Evolutionary conservation across 352 stramenopile species (phyloP).

Genomic region (Albugo laibachii): DNA sequence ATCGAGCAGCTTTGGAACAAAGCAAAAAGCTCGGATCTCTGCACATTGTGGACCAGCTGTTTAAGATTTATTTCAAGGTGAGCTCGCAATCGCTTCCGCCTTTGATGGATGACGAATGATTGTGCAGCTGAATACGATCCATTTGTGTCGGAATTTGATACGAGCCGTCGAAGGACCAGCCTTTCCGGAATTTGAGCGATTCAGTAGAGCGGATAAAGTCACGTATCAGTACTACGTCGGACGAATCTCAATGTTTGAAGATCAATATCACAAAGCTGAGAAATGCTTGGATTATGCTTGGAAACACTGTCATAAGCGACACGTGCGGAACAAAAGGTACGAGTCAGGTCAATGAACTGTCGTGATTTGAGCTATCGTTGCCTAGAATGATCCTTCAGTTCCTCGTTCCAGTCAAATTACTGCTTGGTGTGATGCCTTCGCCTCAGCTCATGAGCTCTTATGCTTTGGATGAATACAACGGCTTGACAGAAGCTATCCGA

Average conservation of each 20-base stretch:
- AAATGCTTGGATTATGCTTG: constrained; percentile 87
- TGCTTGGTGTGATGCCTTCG: constrained; percentile 84
- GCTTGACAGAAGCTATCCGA: constrained; percentile 80
- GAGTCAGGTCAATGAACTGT: neutral
- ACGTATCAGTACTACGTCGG: constrained; percentile 93
- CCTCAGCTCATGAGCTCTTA: constrained; percentile 82
- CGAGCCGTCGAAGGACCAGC: constrained; percentile 56
- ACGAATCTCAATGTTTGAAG: constrained; percentile 92
- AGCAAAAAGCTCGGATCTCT: constrained; percentile 76
- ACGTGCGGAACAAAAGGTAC: constrained; percentile 76
- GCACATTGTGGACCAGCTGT: constrained; percentile 91
- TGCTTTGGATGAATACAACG: constrained; percentile 62
- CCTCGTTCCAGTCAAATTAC: constrained; percentile 86
- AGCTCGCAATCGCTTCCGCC: constrained; percentile 6
- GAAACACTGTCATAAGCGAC: constrained; percentile 76
- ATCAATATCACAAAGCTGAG: constrained; percentile 90
- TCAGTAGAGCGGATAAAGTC: constrained; percentile 79
- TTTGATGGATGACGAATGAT: neutral
- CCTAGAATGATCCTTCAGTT: constrained; percentile 85
- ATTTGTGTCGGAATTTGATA: constrained; percentile 90
- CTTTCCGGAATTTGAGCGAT: constrained; percentile 58
- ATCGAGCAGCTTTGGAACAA: constrained; percentile 46
- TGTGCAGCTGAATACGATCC: constrained; percentile 69
- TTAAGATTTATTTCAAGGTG: constrained; percentile 93
- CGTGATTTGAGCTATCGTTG: neutral